Evolutionary conservation across 345 rosid genomes (phyloP).

Genomic region (Draba incana): DNA sequence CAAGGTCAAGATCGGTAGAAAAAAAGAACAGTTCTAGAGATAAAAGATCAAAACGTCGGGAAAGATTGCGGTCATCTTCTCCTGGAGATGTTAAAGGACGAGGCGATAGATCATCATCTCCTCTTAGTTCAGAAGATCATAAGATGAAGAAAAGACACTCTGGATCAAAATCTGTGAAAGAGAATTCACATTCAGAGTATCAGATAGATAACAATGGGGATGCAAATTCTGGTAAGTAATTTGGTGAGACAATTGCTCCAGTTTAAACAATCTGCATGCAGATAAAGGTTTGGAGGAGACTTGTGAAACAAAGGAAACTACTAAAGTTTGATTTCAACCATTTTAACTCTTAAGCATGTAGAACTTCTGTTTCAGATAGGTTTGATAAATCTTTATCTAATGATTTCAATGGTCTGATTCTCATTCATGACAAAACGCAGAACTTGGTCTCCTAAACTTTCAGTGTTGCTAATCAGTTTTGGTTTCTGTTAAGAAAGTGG

Average conservation of each 20-base stretch:
- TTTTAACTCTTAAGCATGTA: no score
- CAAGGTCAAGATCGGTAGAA: constrained; percentile 67
- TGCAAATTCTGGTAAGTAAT: constrained; percentile 26
- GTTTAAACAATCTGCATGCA: constrained; percentile 23
- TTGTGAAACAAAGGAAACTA: no score
- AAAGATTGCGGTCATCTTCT: constrained; percentile 53
- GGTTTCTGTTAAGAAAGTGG: no score
- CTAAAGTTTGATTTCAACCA: no score
- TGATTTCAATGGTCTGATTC: no score
- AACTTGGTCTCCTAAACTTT: no score
- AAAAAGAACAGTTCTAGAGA: constrained; percentile 49
- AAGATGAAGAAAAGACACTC: constrained; percentile 48
- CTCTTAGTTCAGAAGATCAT: constrained; percentile 46
- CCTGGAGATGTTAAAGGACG: constrained; percentile 47
- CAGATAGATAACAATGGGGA: constrained; percentile 33
- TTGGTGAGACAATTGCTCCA: background rate
- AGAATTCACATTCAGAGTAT: constrained; percentile 36
- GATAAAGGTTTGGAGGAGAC: background rate
- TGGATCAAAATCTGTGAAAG: constrained; percentile 52
- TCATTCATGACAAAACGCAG: no score
- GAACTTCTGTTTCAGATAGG: no score
- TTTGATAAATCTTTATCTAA: no score
- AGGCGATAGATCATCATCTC: constrained; percentile 53
- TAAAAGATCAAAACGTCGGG: constrained; percentile 51
- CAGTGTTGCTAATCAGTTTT: no score